Evolutionary conservation across 2,329 filamentous ascomycete species (phyloP).

Genomic region (Exophiala calicioides): DNA sequence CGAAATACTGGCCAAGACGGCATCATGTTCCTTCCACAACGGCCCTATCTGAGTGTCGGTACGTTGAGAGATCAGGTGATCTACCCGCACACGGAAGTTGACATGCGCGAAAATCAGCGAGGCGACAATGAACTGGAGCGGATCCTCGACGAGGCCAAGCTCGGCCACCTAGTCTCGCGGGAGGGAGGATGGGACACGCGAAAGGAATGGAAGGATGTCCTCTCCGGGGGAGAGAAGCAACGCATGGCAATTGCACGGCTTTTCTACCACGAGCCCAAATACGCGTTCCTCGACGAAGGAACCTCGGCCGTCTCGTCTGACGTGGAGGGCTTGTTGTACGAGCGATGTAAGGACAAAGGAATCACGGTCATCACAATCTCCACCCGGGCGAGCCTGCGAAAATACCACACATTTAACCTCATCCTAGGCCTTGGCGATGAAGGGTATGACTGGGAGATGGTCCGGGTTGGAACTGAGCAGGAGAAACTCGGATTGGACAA

Average conservation of each 20-base stretch:
- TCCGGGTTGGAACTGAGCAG: constrained; percentile 87
- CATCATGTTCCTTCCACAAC: constrained; percentile 97
- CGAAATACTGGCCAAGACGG: constrained; percentile 79
- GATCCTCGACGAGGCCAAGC: constrained; percentile 76
- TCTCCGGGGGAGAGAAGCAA: constrained; percentile 98
- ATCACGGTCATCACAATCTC: constrained; percentile 97
- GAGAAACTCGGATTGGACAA: constrained; percentile 94
- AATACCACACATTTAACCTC: constrained; percentile 91
- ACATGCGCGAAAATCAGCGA: constrained; percentile 82
- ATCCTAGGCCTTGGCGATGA: constrained; percentile 77
- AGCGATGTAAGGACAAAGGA: constrained; percentile 86
- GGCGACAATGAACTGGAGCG: constrained; percentile 75
- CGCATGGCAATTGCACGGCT: constrained; percentile 86
- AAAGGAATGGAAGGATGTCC: constrained; percentile 97
- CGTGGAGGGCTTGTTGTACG: constrained; percentile 90
- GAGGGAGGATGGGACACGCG: constrained; percentile 96
- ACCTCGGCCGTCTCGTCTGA: constrained; percentile 93
- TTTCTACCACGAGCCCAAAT: constrained; percentile 91
- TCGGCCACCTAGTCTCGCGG: constrained; percentile 86
- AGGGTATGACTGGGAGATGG: constrained; percentile 87
- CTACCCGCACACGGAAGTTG: constrained; percentile 90
- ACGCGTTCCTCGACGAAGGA: constrained; percentile 92
- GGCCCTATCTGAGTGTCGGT: constrained; percentile 87
- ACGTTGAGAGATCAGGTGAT: constrained; percentile 96
- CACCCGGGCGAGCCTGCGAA: constrained; percentile 89